A percentile compares a stretch with the other conserved stretches of the same genome.
Evolutionary conservation across 768 basidiomycete genomes (phyloP).

Genomic region (Rhizopogon rudus): DNA sequence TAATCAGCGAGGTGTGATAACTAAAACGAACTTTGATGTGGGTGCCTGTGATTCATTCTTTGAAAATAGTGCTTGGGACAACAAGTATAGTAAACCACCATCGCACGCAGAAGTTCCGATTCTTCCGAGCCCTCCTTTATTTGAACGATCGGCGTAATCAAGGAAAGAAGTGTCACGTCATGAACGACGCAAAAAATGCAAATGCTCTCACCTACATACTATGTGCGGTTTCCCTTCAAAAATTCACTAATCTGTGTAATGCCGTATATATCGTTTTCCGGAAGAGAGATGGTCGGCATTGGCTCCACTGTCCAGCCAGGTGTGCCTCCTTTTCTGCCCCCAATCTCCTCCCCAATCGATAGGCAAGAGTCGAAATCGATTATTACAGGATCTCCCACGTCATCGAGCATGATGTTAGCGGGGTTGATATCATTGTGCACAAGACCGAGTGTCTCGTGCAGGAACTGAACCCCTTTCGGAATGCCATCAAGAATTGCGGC

Average conservation of each 20-base stretch:
- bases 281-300: background rate
- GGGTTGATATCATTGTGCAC: constrained; percentile 24
- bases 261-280: background rate
- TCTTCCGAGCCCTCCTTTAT: too few species aligned
- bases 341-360: background rate
- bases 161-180: too few species aligned
- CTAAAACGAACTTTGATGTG: too few species aligned
- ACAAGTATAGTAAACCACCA: too few species aligned
- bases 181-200: too few species aligned
- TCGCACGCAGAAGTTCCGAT: too few species aligned
- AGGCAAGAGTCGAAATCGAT: constrained; percentile 18
- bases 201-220: too few species aligned
- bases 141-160: too few species aligned
- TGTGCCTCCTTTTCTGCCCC: background rate
- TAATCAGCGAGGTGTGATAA: too few species aligned
- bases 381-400: constrained; percentile 12
- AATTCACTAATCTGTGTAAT: background rate
- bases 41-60: too few species aligned
- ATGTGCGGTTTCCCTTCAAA: background rate
- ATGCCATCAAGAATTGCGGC: constrained; percentile 9
- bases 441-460: constrained; percentile 21
- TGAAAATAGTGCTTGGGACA: too few species aligned
- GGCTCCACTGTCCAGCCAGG: background rate
- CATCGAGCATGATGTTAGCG: constrained; percentile 16
- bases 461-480: constrained; percentile 10